Evolutionary conservation across 129 eudicot genomes (phyloP).

Genomic region (Saposhnikovia divaricata): DNA sequence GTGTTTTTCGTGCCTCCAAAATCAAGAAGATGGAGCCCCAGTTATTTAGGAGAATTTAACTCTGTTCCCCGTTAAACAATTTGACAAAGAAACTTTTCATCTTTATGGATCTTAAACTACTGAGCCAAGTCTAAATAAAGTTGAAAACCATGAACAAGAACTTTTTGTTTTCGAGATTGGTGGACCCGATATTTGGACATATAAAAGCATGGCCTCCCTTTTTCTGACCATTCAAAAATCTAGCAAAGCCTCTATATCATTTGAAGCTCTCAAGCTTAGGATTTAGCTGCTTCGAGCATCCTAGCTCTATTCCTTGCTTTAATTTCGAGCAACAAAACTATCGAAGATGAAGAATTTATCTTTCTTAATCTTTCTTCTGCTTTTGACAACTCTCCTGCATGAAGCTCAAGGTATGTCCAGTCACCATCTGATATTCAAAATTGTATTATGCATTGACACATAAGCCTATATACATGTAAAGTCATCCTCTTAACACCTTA

Average conservation of each 20-base stretch:
- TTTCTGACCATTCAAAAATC: slow-evolving; percentile 14
- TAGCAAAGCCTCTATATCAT: slow-evolving; percentile 4
- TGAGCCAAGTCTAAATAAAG: background rate
- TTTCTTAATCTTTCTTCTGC: slow-evolving; percentile 2
- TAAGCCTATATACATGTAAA: background rate
- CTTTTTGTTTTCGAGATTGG: slow-evolving; percentile 11
- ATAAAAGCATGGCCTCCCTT: slow-evolving; percentile 19
- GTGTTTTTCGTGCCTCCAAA: slow-evolving; percentile 1
- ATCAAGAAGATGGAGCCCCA: slow-evolving; percentile 19
- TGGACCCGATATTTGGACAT: slow-evolving; percentile 22
- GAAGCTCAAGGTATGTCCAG: slow-evolving; percentile 52
- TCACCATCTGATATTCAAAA: background rate
- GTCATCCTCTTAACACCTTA: background rate
- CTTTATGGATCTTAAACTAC: background rate
- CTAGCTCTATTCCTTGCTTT: background rate
- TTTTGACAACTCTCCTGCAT: slow-evolving; percentile 27
- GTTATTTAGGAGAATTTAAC: slow-evolving; percentile 10
- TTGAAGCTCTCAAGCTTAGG: slow-evolving; percentile 2
- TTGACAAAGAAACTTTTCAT: background rate
- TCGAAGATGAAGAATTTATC: background rate
- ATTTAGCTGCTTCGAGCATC: background rate
- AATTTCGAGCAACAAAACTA: background rate
- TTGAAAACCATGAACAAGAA: slow-evolving; percentile 4
- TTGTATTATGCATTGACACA: background rate
- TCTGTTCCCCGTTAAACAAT: slow-evolving; percentile 33